These are phyloP conservation scores for Hortaea sp. DNA, from an alignment of 2,329 filamentous ascomycete species.

Conservation along the genomic window DNA sequence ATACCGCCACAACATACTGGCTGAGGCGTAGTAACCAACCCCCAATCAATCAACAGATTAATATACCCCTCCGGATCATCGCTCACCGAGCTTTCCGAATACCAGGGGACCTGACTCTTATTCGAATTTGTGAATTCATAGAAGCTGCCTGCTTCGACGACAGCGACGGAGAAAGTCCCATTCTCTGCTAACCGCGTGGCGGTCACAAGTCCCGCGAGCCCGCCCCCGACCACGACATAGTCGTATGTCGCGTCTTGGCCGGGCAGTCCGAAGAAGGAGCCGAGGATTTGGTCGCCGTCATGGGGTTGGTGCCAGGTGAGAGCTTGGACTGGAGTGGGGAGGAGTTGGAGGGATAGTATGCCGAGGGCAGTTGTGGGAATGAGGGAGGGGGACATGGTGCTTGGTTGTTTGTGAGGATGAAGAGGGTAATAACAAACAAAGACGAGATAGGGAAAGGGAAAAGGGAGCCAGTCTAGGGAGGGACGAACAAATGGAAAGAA, in stretches of 20 bases:
- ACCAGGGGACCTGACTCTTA: constrained; percentile 1
- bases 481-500: too few relatives aligned
- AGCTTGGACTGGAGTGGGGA: background rate
- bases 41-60: constrained; percentile 20
- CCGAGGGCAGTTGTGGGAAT: too few relatives aligned
- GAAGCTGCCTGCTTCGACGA: constrained; percentile 14
- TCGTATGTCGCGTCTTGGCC: background rate
- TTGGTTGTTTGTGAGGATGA: too few relatives aligned
- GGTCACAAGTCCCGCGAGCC: constrained; percentile 7
- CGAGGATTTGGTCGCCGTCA: background rate
- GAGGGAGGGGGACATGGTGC: too few relatives aligned
- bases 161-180: constrained; percentile 8
- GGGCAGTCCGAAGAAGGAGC: background rate
- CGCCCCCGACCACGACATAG: constrained; percentile 6
- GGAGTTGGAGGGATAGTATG: background rate
- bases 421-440: too few relatives aligned
- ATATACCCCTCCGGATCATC: constrained; percentile 4
- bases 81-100: background rate
- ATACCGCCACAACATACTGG: constrained; percentile 3
- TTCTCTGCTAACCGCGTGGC: constrained; percentile 12
- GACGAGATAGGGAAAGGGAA: too few relatives aligned
- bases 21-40: constrained; percentile 18
- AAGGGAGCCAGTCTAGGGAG: too few relatives aligned
- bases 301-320: background rate
- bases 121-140: constrained; percentile 11